Conservation (phyloP, 139 green algal genomes). For the Bryopsis sp. region DNA sequence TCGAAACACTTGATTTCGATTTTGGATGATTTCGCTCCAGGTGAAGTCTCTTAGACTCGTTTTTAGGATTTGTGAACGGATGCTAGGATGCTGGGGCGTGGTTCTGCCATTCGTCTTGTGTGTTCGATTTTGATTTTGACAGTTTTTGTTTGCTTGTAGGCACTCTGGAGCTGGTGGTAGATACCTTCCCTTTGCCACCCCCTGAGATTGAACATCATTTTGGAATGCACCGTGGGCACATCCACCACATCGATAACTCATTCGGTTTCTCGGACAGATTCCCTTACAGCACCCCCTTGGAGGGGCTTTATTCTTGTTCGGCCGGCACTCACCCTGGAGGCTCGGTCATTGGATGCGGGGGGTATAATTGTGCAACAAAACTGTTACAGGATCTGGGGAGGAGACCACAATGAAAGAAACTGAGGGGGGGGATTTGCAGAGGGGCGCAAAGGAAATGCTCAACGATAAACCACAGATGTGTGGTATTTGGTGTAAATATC, state of each 20-base stretch:
- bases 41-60: not conserved
- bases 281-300: slow-evolving; percentile 26
- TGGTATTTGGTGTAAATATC: no score
- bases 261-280: slow-evolving; percentile 43
- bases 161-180: slow-evolving; percentile 35
- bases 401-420: no score
- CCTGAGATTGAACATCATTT: slow-evolving; percentile 46
- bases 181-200: slow-evolving; percentile 42
- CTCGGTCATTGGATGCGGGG: slow-evolving; percentile 38
- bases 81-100: not conserved
- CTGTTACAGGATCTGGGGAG: slow-evolving; percentile 38
- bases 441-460: no score
- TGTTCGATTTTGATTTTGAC: no score
- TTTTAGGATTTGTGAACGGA: not conserved
- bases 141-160: slow-evolving; percentile 21
- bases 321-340: slow-evolving; percentile 42
- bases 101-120: no score
- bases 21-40: slow-evolving; percentile 32
- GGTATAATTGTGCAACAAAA: slow-evolving; percentile 40
- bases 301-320: slow-evolving; percentile 39
- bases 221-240: slow-evolving; percentile 47
- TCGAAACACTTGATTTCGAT: slow-evolving; percentile 31
- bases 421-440: no score
- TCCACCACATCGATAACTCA: slow-evolving; percentile 52
- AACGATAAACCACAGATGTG: no score